These are phyloP conservation scores for Lasiosphaeris hirsuta DNA, from an alignment of 495 filamentous ascomycete species.

Conservation along the genomic window DNA sequence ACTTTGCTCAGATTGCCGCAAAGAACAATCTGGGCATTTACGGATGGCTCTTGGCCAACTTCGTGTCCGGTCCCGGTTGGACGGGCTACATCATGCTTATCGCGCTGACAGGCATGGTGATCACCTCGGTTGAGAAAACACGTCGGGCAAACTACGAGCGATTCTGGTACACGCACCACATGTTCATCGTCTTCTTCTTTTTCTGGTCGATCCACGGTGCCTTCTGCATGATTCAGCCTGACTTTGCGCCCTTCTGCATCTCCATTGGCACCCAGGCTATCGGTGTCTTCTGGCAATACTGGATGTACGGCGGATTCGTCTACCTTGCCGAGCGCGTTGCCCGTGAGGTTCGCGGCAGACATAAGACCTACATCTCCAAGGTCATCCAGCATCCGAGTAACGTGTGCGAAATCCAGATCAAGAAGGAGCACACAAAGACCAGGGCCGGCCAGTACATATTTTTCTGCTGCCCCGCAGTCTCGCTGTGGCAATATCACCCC, in stretches of 20 bases:
- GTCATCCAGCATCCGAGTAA: slow-evolving; percentile 81
- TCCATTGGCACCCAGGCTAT: slow-evolving; percentile 56
- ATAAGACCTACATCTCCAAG: slow-evolving; percentile 77
- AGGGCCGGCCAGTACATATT: slow-evolving; percentile 79
- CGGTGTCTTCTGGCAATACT: slow-evolving; percentile 78
- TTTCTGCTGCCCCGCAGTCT: slow-evolving; percentile 76
- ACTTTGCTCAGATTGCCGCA: slow-evolving; percentile 68
- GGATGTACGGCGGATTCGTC: slow-evolving; percentile 70
- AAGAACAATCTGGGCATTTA: slow-evolving; percentile 69
- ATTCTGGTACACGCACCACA: slow-evolving; percentile 78
- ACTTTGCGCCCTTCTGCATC: slow-evolving; percentile 66
- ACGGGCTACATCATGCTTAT: slow-evolving; percentile 75
- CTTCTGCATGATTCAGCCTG: slow-evolving; percentile 78
- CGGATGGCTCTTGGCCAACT: slow-evolving; percentile 66
- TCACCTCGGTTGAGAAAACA: slow-evolving; percentile 66
- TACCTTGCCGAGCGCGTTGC: slow-evolving; percentile 69
- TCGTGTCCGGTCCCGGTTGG: slow-evolving; percentile 74
- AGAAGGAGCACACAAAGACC: slow-evolving; percentile 75
- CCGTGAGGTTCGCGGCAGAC: slow-evolving; percentile 65
- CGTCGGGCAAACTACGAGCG: slow-evolving; percentile 70
- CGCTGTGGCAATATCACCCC: slow-evolving; percentile 75
- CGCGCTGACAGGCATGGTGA: slow-evolving; percentile 62
- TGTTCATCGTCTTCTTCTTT: slow-evolving; percentile 76
- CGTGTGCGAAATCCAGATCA: slow-evolving; percentile 81
- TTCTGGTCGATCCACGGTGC: slow-evolving; percentile 79